phyloP scores from a whole-genome alignment of 495 filamentous ascomycete species.

The Penicillium daleae region DNA sequence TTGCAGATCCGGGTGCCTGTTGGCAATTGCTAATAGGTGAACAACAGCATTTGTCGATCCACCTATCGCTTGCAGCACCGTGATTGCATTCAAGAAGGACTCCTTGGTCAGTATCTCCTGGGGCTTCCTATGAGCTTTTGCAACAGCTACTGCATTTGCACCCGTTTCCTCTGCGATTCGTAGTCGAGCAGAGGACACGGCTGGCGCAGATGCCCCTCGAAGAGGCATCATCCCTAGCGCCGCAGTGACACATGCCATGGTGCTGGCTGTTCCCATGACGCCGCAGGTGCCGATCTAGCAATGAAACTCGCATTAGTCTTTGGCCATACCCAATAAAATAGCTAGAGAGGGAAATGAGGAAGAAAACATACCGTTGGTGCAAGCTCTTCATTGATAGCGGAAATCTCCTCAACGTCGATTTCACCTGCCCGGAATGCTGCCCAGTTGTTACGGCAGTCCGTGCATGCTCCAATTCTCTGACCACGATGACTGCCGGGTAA shows the following conservation, averaged over 20 bases:
- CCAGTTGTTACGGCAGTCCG: conserved; percentile 71
- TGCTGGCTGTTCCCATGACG: conserved; percentile 72
- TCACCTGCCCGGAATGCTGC: conserved; percentile 62
- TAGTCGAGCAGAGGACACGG: conserved; percentile 65
- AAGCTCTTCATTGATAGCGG: conserved; percentile 67
- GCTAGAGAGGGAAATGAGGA: neutral
- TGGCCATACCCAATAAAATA: neutral
- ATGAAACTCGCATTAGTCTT: neutral
- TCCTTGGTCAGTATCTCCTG: conserved; percentile 60
- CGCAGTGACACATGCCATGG: conserved; percentile 68
- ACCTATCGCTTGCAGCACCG: conserved; percentile 69
- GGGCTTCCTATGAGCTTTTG: conserved; percentile 45
- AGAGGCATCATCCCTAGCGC: conserved; percentile 69
- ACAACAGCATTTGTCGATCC: conserved; percentile 72
- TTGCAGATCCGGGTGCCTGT: conserved; percentile 58
- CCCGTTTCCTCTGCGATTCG: conserved; percentile 68
- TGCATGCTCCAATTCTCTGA: conserved; percentile 64
- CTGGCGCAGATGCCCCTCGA: conserved; percentile 62
- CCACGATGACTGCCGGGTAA: conserved; percentile 65
- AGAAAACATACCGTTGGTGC: conserved; percentile 57
- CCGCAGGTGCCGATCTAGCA: conserved; percentile 65
- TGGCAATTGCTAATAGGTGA: conserved; percentile 66
- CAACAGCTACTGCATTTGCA: conserved; percentile 55
- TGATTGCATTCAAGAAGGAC: conserved; percentile 70
- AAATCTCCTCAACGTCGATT: conserved; percentile 68